Conservation (phyloP, 2,329 filamentous ascomycete species). For the Ophiostoma fasciatum region DNA sequence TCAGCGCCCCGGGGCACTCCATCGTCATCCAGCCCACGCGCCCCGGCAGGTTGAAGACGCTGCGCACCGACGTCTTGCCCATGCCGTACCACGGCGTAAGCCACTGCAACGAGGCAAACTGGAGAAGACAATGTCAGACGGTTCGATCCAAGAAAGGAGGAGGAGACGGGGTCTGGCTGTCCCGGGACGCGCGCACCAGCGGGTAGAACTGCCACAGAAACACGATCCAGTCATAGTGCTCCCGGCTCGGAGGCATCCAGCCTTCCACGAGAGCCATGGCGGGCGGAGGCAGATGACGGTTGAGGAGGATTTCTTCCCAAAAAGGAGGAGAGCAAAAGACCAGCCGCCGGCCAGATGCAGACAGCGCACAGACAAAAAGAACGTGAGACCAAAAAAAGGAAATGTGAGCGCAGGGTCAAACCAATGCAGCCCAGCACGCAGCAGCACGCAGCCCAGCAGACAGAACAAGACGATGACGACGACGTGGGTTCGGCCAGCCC, state of each 20-base stretch:
- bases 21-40: constrained; percentile 77
- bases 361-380: no score
- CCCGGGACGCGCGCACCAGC: constrained; percentile 30
- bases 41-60: constrained; percentile 72
- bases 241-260: constrained; percentile 42
- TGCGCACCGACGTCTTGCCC: constrained; percentile 74
- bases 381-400: no score
- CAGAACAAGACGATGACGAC: no score
- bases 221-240: constrained; percentile 40
- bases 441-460: no score
- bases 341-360: no score
- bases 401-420: no score
- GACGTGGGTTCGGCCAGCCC: no score
- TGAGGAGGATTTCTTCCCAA: no score
- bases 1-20: constrained; percentile 67
- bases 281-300: no score
- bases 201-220: constrained; percentile 40
- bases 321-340: no score
- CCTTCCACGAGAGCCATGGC: constrained; percentile 34
- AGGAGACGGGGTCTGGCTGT: no score
- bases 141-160: background rate
- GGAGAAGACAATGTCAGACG: background rate
- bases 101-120: constrained; percentile 68
- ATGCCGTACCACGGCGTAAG: constrained; percentile 68
- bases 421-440: no score